phyloP scores from a whole-genome alignment of 805 yeast species.

The Candida nanaspora region DNA sequence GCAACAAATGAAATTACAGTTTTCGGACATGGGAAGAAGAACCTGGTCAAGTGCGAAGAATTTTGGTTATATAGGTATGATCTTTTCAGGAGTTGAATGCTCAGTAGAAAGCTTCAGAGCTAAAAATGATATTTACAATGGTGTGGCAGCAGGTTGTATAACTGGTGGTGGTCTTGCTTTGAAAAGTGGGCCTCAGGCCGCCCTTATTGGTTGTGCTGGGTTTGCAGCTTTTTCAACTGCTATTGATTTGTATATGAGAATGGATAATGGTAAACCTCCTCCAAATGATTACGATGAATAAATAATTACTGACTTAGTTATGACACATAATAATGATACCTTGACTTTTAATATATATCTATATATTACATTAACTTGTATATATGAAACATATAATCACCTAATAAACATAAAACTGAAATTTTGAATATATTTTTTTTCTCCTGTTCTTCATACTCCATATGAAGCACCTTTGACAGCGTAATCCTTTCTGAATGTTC shows the following conservation, averaged over 20 bases:
- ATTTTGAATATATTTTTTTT: no score
- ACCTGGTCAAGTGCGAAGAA: conserved; percentile 87
- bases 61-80: conserved; percentile 88
- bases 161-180: conserved; percentile 96
- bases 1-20: conserved; percentile 88
- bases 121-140: conserved; percentile 87
- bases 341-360: not conserved
- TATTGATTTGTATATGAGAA: conserved; percentile 77
- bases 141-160: conserved; percentile 87
- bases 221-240: conserved; percentile 94
- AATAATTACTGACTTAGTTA: conserved; percentile 5
- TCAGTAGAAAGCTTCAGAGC: conserved; percentile 80
- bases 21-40: conserved; percentile 85
- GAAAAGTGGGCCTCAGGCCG: conserved; percentile 91
- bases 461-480: conserved; percentile 13
- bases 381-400: no score
- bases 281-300: conserved; percentile 73
- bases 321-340: no score
- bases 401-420: no score
- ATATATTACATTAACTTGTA: no score
- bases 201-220: conserved; percentile 90
- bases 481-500: conserved; percentile 10
- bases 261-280: conserved; percentile 82
- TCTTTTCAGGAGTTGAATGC: conserved; percentile 91
- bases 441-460: conserved; percentile 4